Evolutionary conservation across 2,329 filamentous ascomycete species (phyloP), one percentile per base, ranked within the genome.

Genomic region (Aureobasidium sp.): DNA sequence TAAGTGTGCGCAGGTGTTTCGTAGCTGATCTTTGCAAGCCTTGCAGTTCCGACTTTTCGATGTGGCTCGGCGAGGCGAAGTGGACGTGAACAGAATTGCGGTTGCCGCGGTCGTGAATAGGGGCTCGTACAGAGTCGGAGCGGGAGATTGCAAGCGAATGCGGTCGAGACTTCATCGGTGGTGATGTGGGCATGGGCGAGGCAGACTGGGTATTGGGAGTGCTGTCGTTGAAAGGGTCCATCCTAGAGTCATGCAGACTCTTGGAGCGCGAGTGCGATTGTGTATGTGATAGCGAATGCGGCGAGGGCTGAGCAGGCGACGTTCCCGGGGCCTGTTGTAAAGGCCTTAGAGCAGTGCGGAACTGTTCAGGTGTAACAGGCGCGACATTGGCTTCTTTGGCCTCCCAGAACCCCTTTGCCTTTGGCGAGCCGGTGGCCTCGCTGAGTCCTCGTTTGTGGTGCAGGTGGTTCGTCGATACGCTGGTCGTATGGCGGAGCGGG

Each of bases 21-120:
- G 94, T 97, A 0, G 93, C 89, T 0, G 94, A 97, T 68, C 90
- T 90, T 62, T 93, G 88, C 19, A 99, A 80, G 37, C 85, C 87
- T 72, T 91, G 84, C 12, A 97, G 80, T 66, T 97, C 91, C 2
- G 90, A 87, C 48, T 71, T 72, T 22, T 71, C 71, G 44, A 73
- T 69, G 29, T 74, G 64, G 49, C 70, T 68, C 2, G 71, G 68
- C 47, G 67, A 64, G 15, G 63, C 65, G 64, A 72, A 73, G 22
- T 71, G 70, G n/a, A 68, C 66, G 64, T 72, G 71, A 8, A 68
- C 68, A 42, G 61, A 52, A 40, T 50, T 52, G 17, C 58, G 60
- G 33, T 67, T 66, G 4, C 66, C 63, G 62, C 71, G 63, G 49
- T 71, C 70, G 60, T 68, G 66, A 14, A 67, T 69, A 50, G 71